Percentiles rank a stretch among this genome's conserved stretches.
phyloP scores from a whole-genome alignment of 768 basidiomycete genomes.

The Pleurotus giganteus region DNA sequence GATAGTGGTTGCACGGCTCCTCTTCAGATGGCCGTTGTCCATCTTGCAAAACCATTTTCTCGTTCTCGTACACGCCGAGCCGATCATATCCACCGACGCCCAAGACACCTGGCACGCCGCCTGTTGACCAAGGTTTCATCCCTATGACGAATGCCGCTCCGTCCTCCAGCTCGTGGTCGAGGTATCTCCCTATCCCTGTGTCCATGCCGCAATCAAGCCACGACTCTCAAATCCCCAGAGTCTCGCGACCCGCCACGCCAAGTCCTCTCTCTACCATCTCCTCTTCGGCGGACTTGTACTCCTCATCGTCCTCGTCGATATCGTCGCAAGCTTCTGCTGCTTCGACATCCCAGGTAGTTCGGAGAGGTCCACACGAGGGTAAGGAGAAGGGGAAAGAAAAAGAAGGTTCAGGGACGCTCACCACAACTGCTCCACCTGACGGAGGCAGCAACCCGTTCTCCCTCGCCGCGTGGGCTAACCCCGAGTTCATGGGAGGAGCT shows the following conservation, averaged over 20 bases:
- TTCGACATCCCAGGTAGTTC: neutral
- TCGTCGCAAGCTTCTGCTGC: neutral
- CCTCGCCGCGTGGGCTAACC: neutral
- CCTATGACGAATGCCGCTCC: neutral
- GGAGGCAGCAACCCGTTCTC: neutral
- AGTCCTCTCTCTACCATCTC: neutral
- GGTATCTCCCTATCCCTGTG: neutral
- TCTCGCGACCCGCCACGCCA: neutral
- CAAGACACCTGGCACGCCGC: neutral
- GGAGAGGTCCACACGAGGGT: neutral
- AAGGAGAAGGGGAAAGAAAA: neutral
- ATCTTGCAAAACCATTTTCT: constrained; percentile 11
- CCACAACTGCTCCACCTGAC: neutral
- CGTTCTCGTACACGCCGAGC: neutral
- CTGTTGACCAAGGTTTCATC: neutral
- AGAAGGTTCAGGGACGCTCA: neutral
- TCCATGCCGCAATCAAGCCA: neutral
- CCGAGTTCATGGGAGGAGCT: neutral
- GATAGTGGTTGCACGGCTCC: constrained; percentile 17
- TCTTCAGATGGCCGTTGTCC: constrained; percentile 20
- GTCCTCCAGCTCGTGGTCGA: neutral
- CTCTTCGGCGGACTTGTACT: neutral
- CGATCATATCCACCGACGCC: neutral
- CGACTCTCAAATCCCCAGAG: neutral
- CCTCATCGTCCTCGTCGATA: neutral